Conservation (phyloP, 2,329 filamentous ascomycete genomes). For the Botrytis pseudocinerea region DNA sequence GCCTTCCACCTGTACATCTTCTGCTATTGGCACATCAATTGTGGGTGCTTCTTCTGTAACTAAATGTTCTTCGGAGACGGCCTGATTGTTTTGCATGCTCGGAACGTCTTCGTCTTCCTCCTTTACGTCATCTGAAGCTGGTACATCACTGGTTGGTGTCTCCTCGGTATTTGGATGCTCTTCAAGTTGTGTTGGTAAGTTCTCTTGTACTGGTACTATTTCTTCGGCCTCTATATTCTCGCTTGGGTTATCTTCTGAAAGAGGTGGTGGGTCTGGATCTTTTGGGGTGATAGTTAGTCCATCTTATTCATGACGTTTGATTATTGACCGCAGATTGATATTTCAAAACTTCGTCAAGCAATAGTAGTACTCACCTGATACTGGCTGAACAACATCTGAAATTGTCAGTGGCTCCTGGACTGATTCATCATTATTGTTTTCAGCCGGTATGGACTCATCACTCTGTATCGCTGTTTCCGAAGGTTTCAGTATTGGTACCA, state of each 20-base stretch:
- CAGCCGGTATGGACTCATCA: not conserved
- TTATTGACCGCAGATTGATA: not conserved
- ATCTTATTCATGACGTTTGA: not conserved
- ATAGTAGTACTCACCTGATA: not conserved
- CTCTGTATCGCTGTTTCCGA: not conserved
- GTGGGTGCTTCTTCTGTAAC: not conserved
- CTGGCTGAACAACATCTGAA: not conserved
- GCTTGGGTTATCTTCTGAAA: not conserved
- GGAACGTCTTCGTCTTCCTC: not conserved
- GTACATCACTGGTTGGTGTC: not conserved
- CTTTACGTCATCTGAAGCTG: not conserved
- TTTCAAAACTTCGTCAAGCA: not conserved
- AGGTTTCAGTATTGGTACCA: not conserved
- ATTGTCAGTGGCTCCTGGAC: not conserved
- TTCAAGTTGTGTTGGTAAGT: not conserved
- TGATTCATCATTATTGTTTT: not conserved
- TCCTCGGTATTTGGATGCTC: not conserved
- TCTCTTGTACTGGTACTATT: not conserved
- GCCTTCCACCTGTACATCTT: not conserved
- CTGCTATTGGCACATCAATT: not conserved
- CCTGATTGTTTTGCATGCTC: not conserved
- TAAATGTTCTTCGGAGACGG: not conserved
- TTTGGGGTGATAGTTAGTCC: not conserved
- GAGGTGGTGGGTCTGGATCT: not conserved
- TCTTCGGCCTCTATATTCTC: not conserved